A percentile compares a stretch with the other conserved stretches of the same genome.
phyloP scores from a whole-genome alignment of 139 green algal species.

The Tetradesmus lagerheimii region DNA sequence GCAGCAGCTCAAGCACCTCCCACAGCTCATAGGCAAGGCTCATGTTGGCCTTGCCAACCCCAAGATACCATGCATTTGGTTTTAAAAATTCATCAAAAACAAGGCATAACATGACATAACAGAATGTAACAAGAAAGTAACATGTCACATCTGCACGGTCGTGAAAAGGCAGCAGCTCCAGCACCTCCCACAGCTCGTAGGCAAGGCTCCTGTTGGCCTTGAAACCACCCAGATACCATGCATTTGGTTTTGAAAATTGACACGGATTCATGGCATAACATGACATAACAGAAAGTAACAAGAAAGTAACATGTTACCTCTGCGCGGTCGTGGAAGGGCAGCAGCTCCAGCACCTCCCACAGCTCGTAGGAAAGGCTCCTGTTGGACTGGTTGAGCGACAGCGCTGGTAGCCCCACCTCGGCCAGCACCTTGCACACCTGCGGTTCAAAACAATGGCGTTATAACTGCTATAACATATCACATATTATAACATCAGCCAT shows the following conservation, averaged over 20 bases:
- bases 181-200: conserved; percentile 77
- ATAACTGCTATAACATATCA: no score
- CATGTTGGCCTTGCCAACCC: background rate
- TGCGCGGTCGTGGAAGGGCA: conserved; percentile 63
- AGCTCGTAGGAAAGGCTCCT: conserved; percentile 68
- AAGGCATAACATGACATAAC: no score
- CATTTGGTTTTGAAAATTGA: no score
- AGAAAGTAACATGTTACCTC: background rate
- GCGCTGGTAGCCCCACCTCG: conserved; percentile 70
- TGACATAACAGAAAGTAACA: background rate
- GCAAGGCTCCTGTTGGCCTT: conserved; percentile 40
- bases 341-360: conserved; percentile 74
- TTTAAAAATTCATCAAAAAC: no score
- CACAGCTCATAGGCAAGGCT: conserved; percentile 73
- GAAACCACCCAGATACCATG: no score
- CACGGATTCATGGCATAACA: no score
- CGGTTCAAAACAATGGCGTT: background rate
- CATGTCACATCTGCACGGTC: conserved; percentile 11
- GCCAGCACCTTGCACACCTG: conserved; percentile 28
- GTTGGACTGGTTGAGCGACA: conserved; percentile 69
- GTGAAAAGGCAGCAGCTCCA: conserved; percentile 73
- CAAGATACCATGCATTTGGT: no score
- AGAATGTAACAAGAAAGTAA: no score
- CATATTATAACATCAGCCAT: no score
- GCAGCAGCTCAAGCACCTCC: conserved; percentile 74